phyloP scores from a whole-genome alignment of 495 filamentous ascomycete genomes.

The Xylaria castorea region DNA sequence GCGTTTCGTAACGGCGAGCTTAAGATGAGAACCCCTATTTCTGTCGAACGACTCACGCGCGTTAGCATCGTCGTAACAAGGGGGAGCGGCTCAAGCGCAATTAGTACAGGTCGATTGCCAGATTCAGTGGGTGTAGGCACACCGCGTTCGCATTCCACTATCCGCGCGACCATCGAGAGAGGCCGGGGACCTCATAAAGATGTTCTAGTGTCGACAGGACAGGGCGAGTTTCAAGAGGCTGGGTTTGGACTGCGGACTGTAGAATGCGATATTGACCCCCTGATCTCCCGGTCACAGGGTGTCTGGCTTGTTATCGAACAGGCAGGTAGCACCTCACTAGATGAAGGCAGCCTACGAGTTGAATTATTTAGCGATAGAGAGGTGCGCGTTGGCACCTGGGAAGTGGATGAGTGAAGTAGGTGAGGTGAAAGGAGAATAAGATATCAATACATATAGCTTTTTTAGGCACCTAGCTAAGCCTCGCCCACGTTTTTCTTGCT shows the following conservation, averaged over 20 bases:
- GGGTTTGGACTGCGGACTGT: constrained; percentile 70
- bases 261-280: constrained; percentile 73
- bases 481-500: not conserved
- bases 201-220: constrained; percentile 62
- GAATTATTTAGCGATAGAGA: constrained; percentile 72
- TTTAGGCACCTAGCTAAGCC: not conserved
- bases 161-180: constrained; percentile 69
- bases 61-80: constrained; percentile 56
- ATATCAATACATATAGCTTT: not conserved
- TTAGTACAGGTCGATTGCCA: constrained; percentile 29
- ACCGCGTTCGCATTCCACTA: constrained; percentile 51
- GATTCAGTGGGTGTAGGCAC: constrained; percentile 25
- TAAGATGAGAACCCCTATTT: constrained; percentile 60
- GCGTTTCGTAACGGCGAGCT: constrained; percentile 58
- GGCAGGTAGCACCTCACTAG: constrained; percentile 53
- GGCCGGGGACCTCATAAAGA: constrained; percentile 71
- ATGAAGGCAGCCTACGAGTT: constrained; percentile 65
- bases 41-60: constrained; percentile 61
- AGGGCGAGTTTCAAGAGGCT: constrained; percentile 72
- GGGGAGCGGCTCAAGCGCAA: constrained; percentile 33
- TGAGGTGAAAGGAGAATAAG: not conserved
- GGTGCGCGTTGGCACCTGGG: constrained; percentile 66
- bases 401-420: constrained; percentile 44
- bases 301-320: constrained; percentile 84
- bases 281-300: constrained; percentile 51